These are phyloP conservation scores for Pseudopediastrum boryanum DNA, from an alignment of 139 green algal genomes.

Conservation along the genomic window DNA sequence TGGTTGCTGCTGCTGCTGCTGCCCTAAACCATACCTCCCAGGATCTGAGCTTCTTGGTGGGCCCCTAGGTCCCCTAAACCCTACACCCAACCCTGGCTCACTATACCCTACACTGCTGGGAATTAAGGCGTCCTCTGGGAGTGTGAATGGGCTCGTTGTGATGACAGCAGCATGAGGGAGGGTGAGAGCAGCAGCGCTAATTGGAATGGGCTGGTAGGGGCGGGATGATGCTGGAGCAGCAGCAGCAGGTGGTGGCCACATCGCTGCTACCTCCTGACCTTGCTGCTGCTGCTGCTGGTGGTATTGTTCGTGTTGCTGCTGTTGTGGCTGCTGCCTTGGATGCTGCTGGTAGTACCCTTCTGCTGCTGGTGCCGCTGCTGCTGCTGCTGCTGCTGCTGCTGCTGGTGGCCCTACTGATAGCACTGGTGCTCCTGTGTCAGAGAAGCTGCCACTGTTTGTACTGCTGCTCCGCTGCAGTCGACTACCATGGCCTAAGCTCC, in stretches of 20 bases:
- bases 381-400: neutral
- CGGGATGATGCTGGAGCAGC: neutral
- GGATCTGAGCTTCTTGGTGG: no score
- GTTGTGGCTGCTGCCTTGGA: neutral
- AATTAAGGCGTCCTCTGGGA: no score
- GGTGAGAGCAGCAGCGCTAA: neutral
- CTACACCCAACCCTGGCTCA: no score
- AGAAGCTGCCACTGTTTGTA: neutral
- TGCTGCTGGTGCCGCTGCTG: neutral
- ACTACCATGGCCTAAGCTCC: no score
- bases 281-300: neutral
- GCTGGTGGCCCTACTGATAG: conserved; percentile 9
- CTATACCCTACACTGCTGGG: no score
- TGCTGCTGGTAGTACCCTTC: neutral
- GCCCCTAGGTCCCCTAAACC: no score
- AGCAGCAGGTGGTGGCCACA: neutral
- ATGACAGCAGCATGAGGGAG: neutral
- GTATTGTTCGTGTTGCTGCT: neutral
- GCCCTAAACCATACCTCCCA: no score
- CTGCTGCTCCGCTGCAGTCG: no score
- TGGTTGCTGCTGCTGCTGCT: conserved; percentile 6
- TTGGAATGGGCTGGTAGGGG: no score
- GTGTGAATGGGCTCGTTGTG: no score
- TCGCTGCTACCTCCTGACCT: neutral
- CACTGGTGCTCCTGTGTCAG: neutral